Percentiles rank a stretch among this genome's conserved stretches.
Evolutionary conservation across 2,329 filamentous ascomycete species (phyloP).

Genomic region (Aspergillus neoniger): DNA sequence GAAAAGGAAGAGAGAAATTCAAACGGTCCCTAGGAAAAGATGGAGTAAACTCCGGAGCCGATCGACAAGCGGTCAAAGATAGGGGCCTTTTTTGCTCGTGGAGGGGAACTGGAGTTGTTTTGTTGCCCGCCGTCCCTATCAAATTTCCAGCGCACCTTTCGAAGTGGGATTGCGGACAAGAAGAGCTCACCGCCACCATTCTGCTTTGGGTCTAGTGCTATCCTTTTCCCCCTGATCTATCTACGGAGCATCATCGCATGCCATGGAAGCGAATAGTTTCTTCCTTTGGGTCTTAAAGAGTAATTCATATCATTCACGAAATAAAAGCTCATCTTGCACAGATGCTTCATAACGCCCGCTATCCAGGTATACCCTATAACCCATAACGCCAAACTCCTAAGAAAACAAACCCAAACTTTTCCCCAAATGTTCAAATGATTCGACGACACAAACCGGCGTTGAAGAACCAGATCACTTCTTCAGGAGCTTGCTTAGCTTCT

Average conservation of each 20-base stretch:
- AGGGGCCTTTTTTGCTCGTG: constrained; percentile 14
- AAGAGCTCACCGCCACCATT: constrained; percentile 38
- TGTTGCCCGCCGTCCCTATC: constrained; percentile 34
- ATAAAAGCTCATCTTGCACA: neutral
- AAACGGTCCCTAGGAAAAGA: neutral
- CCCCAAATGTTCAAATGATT: neutral
- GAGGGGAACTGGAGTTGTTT: constrained; percentile 18
- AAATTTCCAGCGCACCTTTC: constrained; percentile 40
- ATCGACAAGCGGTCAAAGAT: constrained; percentile 9
- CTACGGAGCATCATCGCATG: neutral
- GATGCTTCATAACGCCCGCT: neutral
- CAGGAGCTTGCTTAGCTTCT: constrained; percentile 22
- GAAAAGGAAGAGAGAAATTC: constrained; percentile 4
- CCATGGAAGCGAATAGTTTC: neutral
- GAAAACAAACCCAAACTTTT: neutral
- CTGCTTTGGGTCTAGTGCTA: constrained; percentile 28
- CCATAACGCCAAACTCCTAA: neutral
- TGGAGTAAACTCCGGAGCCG: constrained; percentile 2
- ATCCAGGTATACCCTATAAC: neutral
- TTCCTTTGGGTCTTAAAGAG: neutral
- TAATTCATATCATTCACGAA: neutral
- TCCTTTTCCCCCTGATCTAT: constrained; percentile 19
- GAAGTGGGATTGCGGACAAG: constrained; percentile 41
- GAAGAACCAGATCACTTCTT: constrained; percentile 13
- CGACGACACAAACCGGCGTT: neutral